Evolutionary conservation across 306 rosid genomes (phyloP).

Genomic region (Fagus crenata): DNA sequence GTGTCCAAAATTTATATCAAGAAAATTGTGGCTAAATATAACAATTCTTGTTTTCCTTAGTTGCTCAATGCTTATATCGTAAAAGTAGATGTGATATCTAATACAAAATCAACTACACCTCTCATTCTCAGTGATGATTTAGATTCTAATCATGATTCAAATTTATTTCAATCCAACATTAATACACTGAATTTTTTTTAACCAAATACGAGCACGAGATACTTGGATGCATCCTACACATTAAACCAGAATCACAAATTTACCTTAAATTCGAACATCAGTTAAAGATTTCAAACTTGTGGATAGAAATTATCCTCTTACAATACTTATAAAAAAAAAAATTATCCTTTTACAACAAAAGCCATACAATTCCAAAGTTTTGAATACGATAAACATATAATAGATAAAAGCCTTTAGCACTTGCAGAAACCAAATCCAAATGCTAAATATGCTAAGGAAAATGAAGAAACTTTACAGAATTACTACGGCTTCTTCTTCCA

Average conservation of each 20-base stretch:
- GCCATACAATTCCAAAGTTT: neutral
- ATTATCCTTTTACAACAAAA: neutral
- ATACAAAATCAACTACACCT: neutral
- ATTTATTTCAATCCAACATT: neutral
- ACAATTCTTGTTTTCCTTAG: neutral
- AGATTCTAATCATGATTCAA: neutral
- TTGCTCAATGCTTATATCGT: neutral
- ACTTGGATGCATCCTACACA: neutral
- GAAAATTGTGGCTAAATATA: neutral
- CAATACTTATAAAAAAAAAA: neutral
- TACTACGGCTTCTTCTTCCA: slow-evolving; percentile 63
- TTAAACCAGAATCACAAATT: neutral
- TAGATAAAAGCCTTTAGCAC: neutral
- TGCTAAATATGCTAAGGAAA: slow-evolving; percentile 31
- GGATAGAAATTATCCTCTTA: neutral
- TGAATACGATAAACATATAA: neutral
- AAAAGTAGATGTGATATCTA: neutral
- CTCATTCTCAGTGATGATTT: neutral
- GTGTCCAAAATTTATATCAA: neutral
- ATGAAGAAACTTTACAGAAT: slow-evolving; percentile 63
- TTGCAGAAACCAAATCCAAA: slow-evolving; percentile 21
- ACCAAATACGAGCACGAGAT: neutral
- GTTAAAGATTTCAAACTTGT: neutral
- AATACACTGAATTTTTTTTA: neutral
- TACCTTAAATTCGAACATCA: neutral